Base-by-base conservation (phyloP, 352 stramenopile genomes). In the Proteromonas lacertae region DNA sequence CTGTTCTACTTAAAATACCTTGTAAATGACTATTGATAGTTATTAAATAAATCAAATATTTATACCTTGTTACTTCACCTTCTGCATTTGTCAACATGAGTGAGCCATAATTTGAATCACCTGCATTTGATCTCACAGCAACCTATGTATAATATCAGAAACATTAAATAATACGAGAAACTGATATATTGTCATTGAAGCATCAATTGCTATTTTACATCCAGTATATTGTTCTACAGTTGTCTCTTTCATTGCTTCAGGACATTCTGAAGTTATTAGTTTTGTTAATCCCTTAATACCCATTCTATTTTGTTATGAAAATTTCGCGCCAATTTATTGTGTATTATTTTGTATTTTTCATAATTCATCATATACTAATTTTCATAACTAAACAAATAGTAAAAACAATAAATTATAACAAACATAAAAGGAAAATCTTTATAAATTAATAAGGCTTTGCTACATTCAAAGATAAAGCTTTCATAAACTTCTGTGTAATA, bases 231-330 rank as follows among this genome's bases (percentile, higher is more conserved):
- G 64, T n/a, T 51, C 45, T 20, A 62, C 45, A 43, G 54, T 31
- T 2, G 45, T 23, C 31, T 90, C 72, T 47, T 80, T 80, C 52
- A 89, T 78, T 46, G 77, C 84, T 41, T 77, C 69, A 2, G 82
- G 82, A 31, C 78, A 79, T 57, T 95, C 80, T 47, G 93, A 80
- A 32, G 78, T 75, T 18, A 98, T 60, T 32, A 98, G 62, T 58
- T 95, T 94, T 51, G 89, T 93, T 34, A 98, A 58, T 7, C 78
- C 76, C 61, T 96, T 92, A 55, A 98, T 98, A 44, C 86, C 83
- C 80, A 96, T 96, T n/a, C n/a, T n/a, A n/a, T n/a, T n/a, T n/a
- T n/a, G n/a, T n/a, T n/a, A n/a, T n/a, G n/a, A n/a, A n/a, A n/a
- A n/a, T n/a, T n/a, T n/a, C n/a, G n/a, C n/a, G n/a, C n/a, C n/a